Evolutionary conservation across 805 yeast genomes (phyloP).

Genomic region (Starmerella asiatica): DNA sequence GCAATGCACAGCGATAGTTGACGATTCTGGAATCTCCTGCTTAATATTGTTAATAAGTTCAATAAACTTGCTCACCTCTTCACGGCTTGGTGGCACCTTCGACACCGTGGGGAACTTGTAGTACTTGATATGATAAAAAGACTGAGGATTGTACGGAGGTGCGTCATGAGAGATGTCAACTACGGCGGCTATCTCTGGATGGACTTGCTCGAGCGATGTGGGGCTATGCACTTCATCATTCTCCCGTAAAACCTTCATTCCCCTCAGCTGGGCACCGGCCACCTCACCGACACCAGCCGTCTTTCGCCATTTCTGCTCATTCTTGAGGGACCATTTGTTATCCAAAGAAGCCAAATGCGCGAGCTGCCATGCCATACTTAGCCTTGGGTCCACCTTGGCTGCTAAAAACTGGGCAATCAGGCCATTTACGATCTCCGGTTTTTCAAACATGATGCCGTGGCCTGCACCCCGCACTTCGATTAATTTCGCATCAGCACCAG

Average conservation of each 20-base stretch:
- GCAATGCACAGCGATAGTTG: constrained; percentile 55
- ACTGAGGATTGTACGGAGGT: constrained; percentile 56
- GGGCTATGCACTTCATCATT: constrained; percentile 53
- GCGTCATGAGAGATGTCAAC: constrained; percentile 52
- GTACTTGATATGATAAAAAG: constrained; percentile 42
- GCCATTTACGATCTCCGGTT: constrained; percentile 54
- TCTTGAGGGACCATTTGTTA: constrained; percentile 66
- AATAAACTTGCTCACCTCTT: constrained; percentile 45
- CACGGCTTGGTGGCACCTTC: constrained; percentile 55
- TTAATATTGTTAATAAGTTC: constrained; percentile 30
- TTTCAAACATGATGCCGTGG: constrained; percentile 49
- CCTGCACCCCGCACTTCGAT: constrained; percentile 36
- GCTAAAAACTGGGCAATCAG: constrained; percentile 45
- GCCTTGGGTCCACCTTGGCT: constrained; percentile 36
- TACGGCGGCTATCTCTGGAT: constrained; percentile 43
- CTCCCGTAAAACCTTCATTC: constrained; percentile 64
- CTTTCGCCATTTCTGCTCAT: constrained; percentile 57
- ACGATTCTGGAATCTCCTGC: constrained; percentile 28
- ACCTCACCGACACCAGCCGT: constrained; percentile 34
- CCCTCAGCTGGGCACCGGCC: constrained; percentile 39
- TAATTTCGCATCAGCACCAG: not conserved
- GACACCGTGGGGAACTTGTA: constrained; percentile 67
- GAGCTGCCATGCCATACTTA: constrained; percentile 61
- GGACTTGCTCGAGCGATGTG: constrained; percentile 34
- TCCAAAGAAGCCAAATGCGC: constrained; percentile 40